phyloP scores from a whole-genome alignment of 257 asterid species.

The Verbena officinalis region DNA sequence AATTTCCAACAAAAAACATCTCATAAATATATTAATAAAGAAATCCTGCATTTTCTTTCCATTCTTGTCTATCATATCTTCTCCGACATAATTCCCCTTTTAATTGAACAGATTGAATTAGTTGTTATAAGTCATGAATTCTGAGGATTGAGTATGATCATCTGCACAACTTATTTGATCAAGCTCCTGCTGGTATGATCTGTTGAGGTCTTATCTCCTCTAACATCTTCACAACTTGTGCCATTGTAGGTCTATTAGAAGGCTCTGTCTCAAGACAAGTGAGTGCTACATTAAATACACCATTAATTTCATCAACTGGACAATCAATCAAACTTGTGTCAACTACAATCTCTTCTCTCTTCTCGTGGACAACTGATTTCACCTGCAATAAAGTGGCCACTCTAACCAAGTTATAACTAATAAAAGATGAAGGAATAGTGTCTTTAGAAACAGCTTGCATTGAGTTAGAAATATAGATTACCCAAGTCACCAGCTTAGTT shows the following conservation, averaged over 20 bases:
- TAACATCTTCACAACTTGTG: constrained; percentile 74
- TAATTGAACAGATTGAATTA: neutral
- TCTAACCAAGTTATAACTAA: too few relatives aligned
- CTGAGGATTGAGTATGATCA: constrained; percentile 75
- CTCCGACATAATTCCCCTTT: constrained; percentile 3
- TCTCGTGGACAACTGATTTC: constrained; percentile 75
- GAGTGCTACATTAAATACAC: constrained; percentile 60
- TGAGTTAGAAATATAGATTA: constrained; percentile 34
- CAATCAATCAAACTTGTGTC: constrained; percentile 59
- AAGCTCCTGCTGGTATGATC: constrained; percentile 21
- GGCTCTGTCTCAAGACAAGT: constrained; percentile 84
- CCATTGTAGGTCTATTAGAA: constrained; percentile 74
- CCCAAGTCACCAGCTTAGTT: constrained; percentile 93
- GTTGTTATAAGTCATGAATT: neutral
- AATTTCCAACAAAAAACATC: too few relatives aligned
- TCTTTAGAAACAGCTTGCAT: neutral
- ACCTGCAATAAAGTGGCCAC: constrained; percentile 73
- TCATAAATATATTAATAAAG: too few relatives aligned
- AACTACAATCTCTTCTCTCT: constrained; percentile 67
- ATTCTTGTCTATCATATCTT: neutral
- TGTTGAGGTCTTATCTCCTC: constrained; percentile 52
- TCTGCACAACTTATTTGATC: constrained; percentile 28
- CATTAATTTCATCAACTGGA: constrained; percentile 54
- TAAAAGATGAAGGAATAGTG: too few relatives aligned
- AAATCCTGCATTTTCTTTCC: too few relatives aligned